Evolutionary conservation across 371 early-diverging fungal genomes (phyloP).

Genomic region (Mucor mucedo): DNA sequence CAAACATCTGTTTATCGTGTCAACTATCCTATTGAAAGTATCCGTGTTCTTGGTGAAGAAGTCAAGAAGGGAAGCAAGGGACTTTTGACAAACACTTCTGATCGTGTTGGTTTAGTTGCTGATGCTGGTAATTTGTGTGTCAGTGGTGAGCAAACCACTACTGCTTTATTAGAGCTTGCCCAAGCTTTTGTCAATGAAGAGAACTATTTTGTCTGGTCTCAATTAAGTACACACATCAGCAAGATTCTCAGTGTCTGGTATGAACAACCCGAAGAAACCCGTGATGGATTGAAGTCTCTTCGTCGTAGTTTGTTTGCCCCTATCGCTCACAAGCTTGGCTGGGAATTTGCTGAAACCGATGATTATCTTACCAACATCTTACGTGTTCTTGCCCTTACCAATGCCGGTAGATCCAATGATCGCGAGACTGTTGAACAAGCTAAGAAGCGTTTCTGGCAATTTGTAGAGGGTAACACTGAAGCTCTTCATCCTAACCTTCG

Average conservation of each 20-base stretch:
- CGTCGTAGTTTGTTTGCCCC: slow-evolving; percentile 63
- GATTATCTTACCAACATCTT: slow-evolving; percentile 56
- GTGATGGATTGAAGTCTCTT: slow-evolving; percentile 52
- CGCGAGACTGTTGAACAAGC: slow-evolving; percentile 42
- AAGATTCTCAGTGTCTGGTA: slow-evolving; percentile 58
- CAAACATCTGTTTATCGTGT: slow-evolving; percentile 73
- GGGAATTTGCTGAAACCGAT: slow-evolving; percentile 55
- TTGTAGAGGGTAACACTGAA: slow-evolving; percentile 42
- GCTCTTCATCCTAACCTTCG: slow-evolving; percentile 87
- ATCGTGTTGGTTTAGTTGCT: slow-evolving; percentile 74
- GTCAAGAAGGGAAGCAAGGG: slow-evolving; percentile 57
- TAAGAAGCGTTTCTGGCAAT: slow-evolving; percentile 51
- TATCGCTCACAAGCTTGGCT: slow-evolving; percentile 65
- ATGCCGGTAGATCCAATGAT: slow-evolving; percentile 51
- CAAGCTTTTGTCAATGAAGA: slow-evolving; percentile 54
- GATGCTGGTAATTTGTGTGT: slow-evolving; percentile 66
- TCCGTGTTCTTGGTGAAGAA: slow-evolving; percentile 57
- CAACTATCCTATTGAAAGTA: slow-evolving; percentile 65
- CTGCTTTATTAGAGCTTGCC: slow-evolving; percentile 60
- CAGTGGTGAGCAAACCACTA: slow-evolving; percentile 62
- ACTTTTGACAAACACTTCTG: slow-evolving; percentile 58
- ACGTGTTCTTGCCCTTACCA: slow-evolving; percentile 51
- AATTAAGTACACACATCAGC: slow-evolving; percentile 57
- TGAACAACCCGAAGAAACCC: slow-evolving; percentile 51
- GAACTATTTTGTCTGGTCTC: slow-evolving; percentile 58